Base-by-base conservation (phyloP, 441 rosid genomes). In the California macrophylla region DNA sequence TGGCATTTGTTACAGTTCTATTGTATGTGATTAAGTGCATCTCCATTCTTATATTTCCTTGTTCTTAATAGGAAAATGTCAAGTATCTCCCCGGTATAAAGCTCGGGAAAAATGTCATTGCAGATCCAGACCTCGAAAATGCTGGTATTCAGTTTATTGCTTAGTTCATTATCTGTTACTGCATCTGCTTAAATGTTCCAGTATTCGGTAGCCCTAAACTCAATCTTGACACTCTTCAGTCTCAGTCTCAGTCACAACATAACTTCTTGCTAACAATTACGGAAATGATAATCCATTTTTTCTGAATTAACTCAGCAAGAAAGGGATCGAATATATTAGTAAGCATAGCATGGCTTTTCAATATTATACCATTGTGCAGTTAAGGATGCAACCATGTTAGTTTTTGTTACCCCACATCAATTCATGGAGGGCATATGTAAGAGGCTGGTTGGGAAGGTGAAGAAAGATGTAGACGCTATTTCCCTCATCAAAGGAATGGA, bases 401-500 rank as follows among this genome's bases (percentile, higher is more conserved):
- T 92, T 12, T 94, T 94, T 32, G 98, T 92, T 74, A 92, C 94
- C 13, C 97, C 98, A 0, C 97, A 92, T 82, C 99, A 94, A 75
- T 92, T 94, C 73, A 82, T 92, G 91, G 90, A 90, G 72, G 98
- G 87, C 23, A 85, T 92, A 77, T 89, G 98, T 82, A 92, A 85
- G 84, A 87, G 81, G 64, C 87, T 94, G 25, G 82, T 77, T 29
- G 93, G 99, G 47, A 90, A 87, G 77, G 63, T 92, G 71, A 82
- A 74, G 69, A 82, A 76, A 72, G 87, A 80, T 42, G 94, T 74
- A 13, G 89, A 87, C 75, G 99, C 91, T 36, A 86, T 90, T 80
- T 94, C 99, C 28, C 96, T 94, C 28, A 86, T 92, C 67, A 92
- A 94, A 78, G 99, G 98, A 56, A 90, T 92, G 98, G 97, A 94